Conservation (phyloP, 1,139 yeast genomes). For the Lodderomyces pseudojiufengensis region DNA sequence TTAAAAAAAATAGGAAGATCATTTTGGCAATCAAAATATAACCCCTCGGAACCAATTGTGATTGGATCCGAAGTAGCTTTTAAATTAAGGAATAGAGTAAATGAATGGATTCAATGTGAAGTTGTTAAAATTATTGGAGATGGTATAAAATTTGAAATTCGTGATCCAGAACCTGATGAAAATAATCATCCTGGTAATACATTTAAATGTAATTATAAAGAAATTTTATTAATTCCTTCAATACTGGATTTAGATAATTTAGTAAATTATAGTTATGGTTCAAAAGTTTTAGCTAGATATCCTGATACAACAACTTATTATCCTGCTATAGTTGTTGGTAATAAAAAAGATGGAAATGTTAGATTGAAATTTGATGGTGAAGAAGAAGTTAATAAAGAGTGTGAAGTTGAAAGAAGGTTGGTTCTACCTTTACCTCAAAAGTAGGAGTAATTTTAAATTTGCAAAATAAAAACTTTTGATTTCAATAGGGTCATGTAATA, state of each 20-base stretch:
- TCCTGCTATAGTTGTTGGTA: slow-evolving; percentile 86
- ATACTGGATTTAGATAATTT: slow-evolving; percentile 27
- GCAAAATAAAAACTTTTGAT: no score
- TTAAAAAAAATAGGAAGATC: slow-evolving; percentile 37
- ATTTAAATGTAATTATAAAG: slow-evolving; percentile 79
- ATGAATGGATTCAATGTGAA: slow-evolving; percentile 97
- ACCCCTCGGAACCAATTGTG: slow-evolving; percentile 57
- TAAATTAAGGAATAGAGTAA: slow-evolving; percentile 61
- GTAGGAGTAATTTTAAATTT: slow-evolving; percentile 10
- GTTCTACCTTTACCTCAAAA: slow-evolving; percentile 70
- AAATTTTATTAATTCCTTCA: slow-evolving; percentile 71
- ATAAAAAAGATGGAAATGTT: slow-evolving; percentile 72
- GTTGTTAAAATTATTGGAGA: slow-evolving; percentile 76
- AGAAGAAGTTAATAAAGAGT: slow-evolving; percentile 93
- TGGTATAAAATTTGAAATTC: slow-evolving; percentile 76
- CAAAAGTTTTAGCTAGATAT: slow-evolving; percentile 85
- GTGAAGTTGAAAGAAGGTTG: slow-evolving; percentile 81
- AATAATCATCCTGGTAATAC: slow-evolving; percentile 84
- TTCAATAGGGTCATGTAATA: no score
- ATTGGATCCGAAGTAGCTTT: slow-evolving; percentile 89
- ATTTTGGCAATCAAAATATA: slow-evolving; percentile 43
- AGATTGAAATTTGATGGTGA: slow-evolving; percentile 91
- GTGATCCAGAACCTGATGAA: slow-evolving; percentile 98
- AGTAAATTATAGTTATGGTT: slow-evolving; percentile 65
- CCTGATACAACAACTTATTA: slow-evolving; percentile 98